These are phyloP conservation scores for Caryopteris hybrid DNA, from an alignment of 305 asterid species.

Conservation along the genomic window DNA sequence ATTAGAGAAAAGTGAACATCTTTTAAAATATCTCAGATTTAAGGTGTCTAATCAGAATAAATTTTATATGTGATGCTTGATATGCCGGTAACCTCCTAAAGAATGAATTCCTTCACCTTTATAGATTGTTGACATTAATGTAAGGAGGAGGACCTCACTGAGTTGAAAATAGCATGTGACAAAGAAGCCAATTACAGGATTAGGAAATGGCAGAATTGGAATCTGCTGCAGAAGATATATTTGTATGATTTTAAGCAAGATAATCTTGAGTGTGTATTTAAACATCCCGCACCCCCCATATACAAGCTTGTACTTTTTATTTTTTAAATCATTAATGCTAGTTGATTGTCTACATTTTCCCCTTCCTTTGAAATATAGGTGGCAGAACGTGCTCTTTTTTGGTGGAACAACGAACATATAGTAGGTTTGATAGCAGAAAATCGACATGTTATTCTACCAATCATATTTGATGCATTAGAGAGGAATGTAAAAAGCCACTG, in stretches of 20 bases:
- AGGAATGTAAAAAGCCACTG: constrained; percentile 66
- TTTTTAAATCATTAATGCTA: background rate
- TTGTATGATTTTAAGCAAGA: background rate
- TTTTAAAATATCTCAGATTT: background rate
- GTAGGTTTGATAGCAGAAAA: constrained; percentile 76
- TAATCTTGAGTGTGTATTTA: background rate
- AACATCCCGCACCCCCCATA: background rate
- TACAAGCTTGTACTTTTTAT: background rate
- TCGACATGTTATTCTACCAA: constrained; percentile 69
- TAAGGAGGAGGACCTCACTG: background rate
- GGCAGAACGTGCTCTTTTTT: constrained; percentile 92
- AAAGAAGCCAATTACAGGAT: background rate
- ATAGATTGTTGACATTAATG: background rate
- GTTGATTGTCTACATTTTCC: constrained; percentile 15
- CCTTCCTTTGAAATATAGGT: constrained; percentile 45
- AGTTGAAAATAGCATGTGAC: background rate
- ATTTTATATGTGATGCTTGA: background rate
- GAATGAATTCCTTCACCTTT: background rate
- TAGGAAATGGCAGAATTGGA: background rate
- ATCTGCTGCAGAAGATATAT: background rate
- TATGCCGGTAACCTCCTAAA: background rate
- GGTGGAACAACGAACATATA: constrained; percentile 96
- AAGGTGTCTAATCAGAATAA: background rate
- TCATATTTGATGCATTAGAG: constrained; percentile 73
- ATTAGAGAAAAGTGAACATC: background rate